phyloP scores from a whole-genome alignment of 1,284 basidiomycete species.

The Pseudozyma thailandica region DNA sequence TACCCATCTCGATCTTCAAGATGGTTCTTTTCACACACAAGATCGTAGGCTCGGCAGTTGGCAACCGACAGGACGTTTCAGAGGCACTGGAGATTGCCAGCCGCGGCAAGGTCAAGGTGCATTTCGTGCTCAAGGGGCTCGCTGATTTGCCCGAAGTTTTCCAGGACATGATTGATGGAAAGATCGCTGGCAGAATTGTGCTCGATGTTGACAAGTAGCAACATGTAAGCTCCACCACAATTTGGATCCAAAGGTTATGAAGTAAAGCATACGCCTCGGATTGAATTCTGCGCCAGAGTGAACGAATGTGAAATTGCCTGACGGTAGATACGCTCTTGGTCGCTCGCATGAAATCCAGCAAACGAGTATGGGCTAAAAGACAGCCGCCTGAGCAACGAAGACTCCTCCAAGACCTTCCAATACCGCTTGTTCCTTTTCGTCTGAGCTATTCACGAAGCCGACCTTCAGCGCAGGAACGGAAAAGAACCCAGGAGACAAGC shows the following conservation, averaged over 20 bases:
- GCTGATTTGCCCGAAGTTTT: conserved; percentile 73
- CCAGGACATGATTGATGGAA: conserved; percentile 73
- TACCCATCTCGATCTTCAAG: conserved; percentile 80
- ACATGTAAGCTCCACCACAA: too few relatives aligned
- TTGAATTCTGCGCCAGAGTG: too few relatives aligned
- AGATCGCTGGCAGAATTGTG: conserved; percentile 76
- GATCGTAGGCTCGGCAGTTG: conserved; percentile 81
- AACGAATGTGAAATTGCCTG: too few relatives aligned
- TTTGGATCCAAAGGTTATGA: too few relatives aligned
- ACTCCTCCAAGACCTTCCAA: conserved; percentile 22
- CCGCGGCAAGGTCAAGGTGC: conserved; percentile 76
- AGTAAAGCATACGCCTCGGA: too few relatives aligned
- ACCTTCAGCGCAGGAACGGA: conserved; percentile 16
- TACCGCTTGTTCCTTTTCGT: not conserved
- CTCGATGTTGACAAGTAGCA: conserved; percentile 70
- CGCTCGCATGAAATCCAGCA: too few relatives aligned
- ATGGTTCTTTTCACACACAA: conserved; percentile 72
- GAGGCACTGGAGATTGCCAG: conserved; percentile 77
- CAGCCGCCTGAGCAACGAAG: conserved; percentile 21
- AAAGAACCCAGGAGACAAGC: conserved; percentile 27
- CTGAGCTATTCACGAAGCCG: not conserved
- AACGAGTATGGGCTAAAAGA: not conserved
- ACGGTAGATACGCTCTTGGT: too few relatives aligned
- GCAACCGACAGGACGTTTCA: conserved; percentile 66
- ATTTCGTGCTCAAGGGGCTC: conserved; percentile 72